Percentiles rank a stretch among this genome's conserved stretches.
Evolutionary conservation across 2,329 filamentous ascomycete species (phyloP).

Genomic region (Cadophora gregata): DNA sequence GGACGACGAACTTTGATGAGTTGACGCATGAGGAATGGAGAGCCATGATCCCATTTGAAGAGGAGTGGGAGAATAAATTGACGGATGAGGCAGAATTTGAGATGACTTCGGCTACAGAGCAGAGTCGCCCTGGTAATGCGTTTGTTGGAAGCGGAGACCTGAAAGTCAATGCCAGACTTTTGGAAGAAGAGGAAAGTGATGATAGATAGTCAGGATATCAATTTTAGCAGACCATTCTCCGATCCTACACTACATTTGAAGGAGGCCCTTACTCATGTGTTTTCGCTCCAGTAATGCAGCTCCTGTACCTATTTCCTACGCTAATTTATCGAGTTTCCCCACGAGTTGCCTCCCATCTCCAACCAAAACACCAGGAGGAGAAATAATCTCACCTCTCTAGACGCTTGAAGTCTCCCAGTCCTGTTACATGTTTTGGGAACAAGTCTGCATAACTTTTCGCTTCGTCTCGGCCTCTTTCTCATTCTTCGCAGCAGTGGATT

Average conservation of each 20-base stretch:
- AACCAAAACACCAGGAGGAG: background rate
- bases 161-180: slow-evolving; percentile 4
- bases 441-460: background rate
- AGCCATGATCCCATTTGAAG: slow-evolving; percentile 25
- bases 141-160: background rate
- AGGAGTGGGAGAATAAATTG: slow-evolving; percentile 29
- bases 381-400: background rate
- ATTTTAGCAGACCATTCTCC: background rate
- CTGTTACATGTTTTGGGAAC: background rate
- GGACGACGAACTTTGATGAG: slow-evolving; percentile 31
- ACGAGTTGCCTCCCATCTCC: background rate
- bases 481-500: background rate
- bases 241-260: background rate
- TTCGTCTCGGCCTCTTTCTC: background rate
- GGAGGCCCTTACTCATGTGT: background rate
- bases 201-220: background rate
- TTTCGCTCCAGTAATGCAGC: background rate
- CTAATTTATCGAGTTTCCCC: background rate
- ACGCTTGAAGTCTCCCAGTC: background rate
- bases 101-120: background rate
- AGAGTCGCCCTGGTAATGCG: background rate
- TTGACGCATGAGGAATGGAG: slow-evolving; percentile 32
- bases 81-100: slow-evolving; percentile 11
- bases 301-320: background rate
- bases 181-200: slow-evolving; percentile 11